These are phyloP conservation scores for Sporothrix sp. DNA, from an alignment of 2,329 filamentous ascomycete species.

Conservation along the genomic window DNA sequence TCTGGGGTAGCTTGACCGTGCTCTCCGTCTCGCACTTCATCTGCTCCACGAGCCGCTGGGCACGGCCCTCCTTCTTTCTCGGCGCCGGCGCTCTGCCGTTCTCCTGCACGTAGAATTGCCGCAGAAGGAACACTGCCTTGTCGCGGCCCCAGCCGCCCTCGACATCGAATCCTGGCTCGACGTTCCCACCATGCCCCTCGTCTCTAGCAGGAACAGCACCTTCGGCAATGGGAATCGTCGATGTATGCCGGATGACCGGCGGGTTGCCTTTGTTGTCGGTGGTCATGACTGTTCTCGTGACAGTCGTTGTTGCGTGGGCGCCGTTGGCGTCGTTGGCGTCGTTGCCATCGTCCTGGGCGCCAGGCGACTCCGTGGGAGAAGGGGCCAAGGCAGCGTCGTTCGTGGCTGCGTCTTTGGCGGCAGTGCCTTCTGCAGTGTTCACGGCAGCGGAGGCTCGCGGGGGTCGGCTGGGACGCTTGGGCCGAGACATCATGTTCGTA, in stretches of 20 bases:
- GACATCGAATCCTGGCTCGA: constrained; percentile 71
- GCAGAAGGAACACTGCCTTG: constrained; percentile 83
- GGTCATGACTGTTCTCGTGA: constrained; percentile 8
- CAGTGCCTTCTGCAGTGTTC: neutral
- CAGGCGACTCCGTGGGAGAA: constrained; percentile 7
- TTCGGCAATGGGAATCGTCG: constrained; percentile 20
- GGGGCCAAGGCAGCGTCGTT: neutral
- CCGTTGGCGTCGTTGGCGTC: neutral
- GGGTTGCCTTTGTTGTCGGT: constrained; percentile 6
- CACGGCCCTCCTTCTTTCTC: constrained; percentile 45
- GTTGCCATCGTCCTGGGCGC: neutral
- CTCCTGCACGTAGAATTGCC: constrained; percentile 95
- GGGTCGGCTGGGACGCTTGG: constrained; percentile 10
- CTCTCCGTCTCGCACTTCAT: constrained; percentile 33
- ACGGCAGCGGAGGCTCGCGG: neutral
- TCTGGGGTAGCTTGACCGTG: constrained; percentile 15
- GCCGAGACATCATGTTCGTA: constrained; percentile 17
- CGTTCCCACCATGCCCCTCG: constrained; percentile 50
- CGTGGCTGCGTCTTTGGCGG: neutral
- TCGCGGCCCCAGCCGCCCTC: constrained; percentile 82
- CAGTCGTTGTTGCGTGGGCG: neutral
- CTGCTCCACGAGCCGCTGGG: constrained; percentile 43
- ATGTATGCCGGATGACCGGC: constrained; percentile 15
- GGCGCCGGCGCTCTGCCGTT: constrained; percentile 67
- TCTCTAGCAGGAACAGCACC: constrained; percentile 20